Percentiles rank a stretch among this genome's conserved stretches.
phyloP scores from a whole-genome alignment of 1,284 basidiomycete genomes.

The Malassezia dermatis region DNA sequence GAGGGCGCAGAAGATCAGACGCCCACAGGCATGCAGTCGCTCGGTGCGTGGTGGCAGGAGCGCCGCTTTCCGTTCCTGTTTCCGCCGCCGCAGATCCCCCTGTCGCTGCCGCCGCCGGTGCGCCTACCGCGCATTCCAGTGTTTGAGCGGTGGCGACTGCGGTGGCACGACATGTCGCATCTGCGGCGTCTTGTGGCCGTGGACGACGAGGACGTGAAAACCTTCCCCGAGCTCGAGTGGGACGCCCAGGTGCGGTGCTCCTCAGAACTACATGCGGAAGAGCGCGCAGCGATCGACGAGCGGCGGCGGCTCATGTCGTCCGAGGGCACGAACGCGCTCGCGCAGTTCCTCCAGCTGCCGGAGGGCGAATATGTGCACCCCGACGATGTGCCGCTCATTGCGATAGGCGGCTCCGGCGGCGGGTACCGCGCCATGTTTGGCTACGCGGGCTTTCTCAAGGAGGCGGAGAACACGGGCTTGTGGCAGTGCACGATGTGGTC shows the following conservation, averaged over 20 bases:
- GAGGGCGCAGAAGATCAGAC: background rate
- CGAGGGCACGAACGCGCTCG: constrained; percentile 19
- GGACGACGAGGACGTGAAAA: constrained; percentile 22
- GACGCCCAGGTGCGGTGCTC: constrained; percentile 32
- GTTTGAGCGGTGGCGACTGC: constrained; percentile 25
- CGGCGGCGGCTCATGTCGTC: constrained; percentile 20
- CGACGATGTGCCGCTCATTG: constrained; percentile 43
- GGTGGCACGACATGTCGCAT: constrained; percentile 28
- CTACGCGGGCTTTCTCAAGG: constrained; percentile 33
- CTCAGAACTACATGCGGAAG: constrained; percentile 23
- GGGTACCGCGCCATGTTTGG: constrained; percentile 46
- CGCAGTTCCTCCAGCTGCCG: constrained; percentile 23
- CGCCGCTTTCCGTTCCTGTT: constrained; percentile 20
- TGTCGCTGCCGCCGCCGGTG: constrained; percentile 12
- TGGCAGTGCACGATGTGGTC: constrained; percentile 42
- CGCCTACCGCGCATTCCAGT: constrained; percentile 4
- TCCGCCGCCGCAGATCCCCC: constrained; percentile 23
- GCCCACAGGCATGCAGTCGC: background rate
- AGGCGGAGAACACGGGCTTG: constrained; percentile 30
- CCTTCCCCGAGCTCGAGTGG: constrained; percentile 37
- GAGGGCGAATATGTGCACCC: constrained; percentile 39
- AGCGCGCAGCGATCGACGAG: constrained; percentile 22
- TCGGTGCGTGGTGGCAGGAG: constrained; percentile 14
- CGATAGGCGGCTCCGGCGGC: constrained; percentile 46
- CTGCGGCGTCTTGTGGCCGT: constrained; percentile 21